A percentile compares a stretch with the other conserved stretches of the same genome.
These are phyloP conservation scores for Luffa acutangula DNA, from an alignment of 306 rosid genomes.

Conservation along the genomic window DNA sequence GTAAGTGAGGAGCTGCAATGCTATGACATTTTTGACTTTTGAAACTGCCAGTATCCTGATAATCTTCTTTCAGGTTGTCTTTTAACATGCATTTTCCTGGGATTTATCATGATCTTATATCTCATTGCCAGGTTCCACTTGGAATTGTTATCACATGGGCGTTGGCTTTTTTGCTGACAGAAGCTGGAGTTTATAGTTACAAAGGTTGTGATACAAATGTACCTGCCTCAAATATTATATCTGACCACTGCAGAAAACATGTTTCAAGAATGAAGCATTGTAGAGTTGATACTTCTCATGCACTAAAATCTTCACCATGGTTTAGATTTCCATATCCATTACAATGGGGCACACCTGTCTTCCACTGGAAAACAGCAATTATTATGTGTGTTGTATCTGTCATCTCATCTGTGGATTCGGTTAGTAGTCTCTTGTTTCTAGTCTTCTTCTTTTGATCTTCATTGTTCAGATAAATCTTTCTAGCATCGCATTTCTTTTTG, in stretches of 20 bases:
- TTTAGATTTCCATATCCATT: conserved; percentile 96
- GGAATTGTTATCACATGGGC: conserved; percentile 97
- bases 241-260: conserved; percentile 89
- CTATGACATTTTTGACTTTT: neutral
- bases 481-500: neutral
- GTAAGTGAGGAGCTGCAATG: conserved; percentile 36
- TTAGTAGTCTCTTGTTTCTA: conserved; percentile 26
- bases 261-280: conserved; percentile 87
- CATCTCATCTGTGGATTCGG: conserved; percentile 94
- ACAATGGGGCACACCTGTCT: conserved; percentile 98
- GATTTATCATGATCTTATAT: conserved; percentile 3
- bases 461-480: neutral
- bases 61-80: neutral
- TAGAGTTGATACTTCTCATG: conserved; percentile 84
- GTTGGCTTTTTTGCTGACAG: conserved; percentile 81
- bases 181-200: conserved; percentile 70
- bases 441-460: conserved; percentile 5
- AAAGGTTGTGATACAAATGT: conserved; percentile 88
- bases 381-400: conserved; percentile 91
- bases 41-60: neutral
- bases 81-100: neutral
- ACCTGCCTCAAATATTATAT: conserved; percentile 77
- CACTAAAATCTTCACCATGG: conserved; percentile 78
- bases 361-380: conserved; percentile 92
- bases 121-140: conserved; percentile 74